phyloP scores from a whole-genome alignment of 805 yeast species.

The Saccharomycopsis malanga region DNA sequence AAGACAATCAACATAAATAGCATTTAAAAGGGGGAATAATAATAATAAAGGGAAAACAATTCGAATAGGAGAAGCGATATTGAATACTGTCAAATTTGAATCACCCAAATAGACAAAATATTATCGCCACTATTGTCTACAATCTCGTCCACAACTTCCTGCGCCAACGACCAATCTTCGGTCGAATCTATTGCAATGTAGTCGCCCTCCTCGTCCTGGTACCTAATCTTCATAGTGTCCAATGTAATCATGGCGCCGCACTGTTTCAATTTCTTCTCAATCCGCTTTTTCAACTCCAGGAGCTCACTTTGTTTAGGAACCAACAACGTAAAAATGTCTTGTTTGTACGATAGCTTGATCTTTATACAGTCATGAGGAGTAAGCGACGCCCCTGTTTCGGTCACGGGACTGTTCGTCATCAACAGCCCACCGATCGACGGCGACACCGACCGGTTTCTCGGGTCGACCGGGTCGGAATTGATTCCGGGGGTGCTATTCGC shows the following conservation, averaged over 20 bases:
- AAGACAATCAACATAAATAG: too few relatives aligned
- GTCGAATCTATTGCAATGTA: slow-evolving; percentile 75
- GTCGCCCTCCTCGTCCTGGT: slow-evolving; percentile 94
- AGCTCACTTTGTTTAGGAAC: slow-evolving; percentile 48
- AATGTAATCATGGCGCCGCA: slow-evolving; percentile 40
- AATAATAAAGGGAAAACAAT: too few relatives aligned
- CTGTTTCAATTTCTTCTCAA: slow-evolving; percentile 49
- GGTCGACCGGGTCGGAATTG: neutral
- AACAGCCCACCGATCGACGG: neutral
- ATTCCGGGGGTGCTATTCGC: neutral
- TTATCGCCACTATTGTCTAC: slow-evolving; percentile 33
- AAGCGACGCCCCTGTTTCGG: too few relatives aligned
- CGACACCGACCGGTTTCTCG: slow-evolving; percentile 5
- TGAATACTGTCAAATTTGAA: too few relatives aligned
- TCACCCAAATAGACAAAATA: slow-evolving; percentile 37
- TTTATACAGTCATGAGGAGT: slow-evolving; percentile 34
- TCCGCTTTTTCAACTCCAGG: slow-evolving; percentile 47
- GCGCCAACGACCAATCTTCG: slow-evolving; percentile 84
- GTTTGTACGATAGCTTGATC: slow-evolving; percentile 36
- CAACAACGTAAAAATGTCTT: slow-evolving; percentile 56
- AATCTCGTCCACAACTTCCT: slow-evolving; percentile 54
- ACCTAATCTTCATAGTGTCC: slow-evolving; percentile 51
- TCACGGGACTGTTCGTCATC: neutral
- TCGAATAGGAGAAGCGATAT: too few relatives aligned
- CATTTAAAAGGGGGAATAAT: too few relatives aligned